Conservation (phyloP, 257 asterid species). For the Salvia miltiorrhiza region DNA sequence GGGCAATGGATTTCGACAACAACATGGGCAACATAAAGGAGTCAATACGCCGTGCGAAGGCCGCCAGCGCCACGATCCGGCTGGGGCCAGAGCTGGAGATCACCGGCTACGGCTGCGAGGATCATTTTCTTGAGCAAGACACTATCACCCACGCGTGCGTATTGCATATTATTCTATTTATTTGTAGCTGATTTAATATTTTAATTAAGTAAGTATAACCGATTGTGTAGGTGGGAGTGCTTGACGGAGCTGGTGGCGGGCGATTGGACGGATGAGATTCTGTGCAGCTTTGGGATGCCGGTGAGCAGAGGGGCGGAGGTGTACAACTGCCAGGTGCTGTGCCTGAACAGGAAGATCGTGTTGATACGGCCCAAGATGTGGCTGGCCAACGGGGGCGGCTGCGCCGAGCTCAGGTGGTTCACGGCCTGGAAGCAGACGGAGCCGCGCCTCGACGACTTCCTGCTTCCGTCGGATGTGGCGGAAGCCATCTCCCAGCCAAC, state of each 20-base stretch:
- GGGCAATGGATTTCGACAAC: slow-evolving; percentile 88
- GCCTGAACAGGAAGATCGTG: slow-evolving; percentile 63
- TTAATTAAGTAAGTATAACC: too few species aligned
- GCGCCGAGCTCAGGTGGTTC: slow-evolving; percentile 70
- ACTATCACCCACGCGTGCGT: slow-evolving; percentile 56
- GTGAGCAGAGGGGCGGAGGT: slow-evolving; percentile 63
- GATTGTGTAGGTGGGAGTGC: slow-evolving; percentile 75
- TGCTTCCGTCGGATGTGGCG: slow-evolving; percentile 57
- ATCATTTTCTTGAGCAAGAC: slow-evolving; percentile 75
- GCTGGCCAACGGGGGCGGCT: slow-evolving; percentile 77
- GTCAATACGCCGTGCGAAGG: slow-evolving; percentile 52
- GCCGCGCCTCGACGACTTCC: slow-evolving; percentile 47
- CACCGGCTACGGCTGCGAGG: slow-evolving; percentile 82
- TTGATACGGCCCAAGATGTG: slow-evolving; percentile 88
- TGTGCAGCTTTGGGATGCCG: slow-evolving; percentile 88
- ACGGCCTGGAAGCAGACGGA: slow-evolving; percentile 82
- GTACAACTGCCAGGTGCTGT: slow-evolving; percentile 75
- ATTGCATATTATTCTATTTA: too few species aligned
- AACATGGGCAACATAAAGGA: slow-evolving; percentile 65
- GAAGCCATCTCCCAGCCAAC: slow-evolving; percentile 50
- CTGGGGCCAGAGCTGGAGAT: slow-evolving; percentile 89
- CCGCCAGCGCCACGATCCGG: slow-evolving; percentile 65
- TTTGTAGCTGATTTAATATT: too few species aligned
- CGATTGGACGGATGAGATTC: slow-evolving; percentile 72
- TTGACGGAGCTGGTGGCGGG: slow-evolving; percentile 62